Percentiles rank a stretch among this genome's conserved stretches.
Evolutionary conservation across 768 basidiomycete species (phyloP).

Genomic region (Lactarius quietus): DNA sequence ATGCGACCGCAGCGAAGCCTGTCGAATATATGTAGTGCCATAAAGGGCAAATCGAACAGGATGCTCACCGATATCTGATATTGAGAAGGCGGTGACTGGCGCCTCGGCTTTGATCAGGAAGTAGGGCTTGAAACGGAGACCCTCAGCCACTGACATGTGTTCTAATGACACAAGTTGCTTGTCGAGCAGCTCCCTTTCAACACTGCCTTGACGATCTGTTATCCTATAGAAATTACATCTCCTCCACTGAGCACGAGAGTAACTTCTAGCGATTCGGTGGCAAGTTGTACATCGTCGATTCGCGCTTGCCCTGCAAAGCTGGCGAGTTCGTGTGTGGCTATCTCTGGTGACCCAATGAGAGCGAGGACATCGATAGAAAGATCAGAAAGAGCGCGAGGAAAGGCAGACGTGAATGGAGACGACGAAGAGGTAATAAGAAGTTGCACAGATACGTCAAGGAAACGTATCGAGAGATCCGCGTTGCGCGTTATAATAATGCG

Average conservation of each 20-base stretch:
- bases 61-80: slow-evolving; percentile 69
- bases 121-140: slow-evolving; percentile 54
- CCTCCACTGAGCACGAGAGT: slow-evolving; percentile 53
- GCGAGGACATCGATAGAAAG: slow-evolving; percentile 51
- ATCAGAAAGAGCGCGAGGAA: slow-evolving; percentile 58
- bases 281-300: slow-evolving; percentile 47
- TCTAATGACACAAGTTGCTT: slow-evolving; percentile 52
- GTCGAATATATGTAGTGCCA: slow-evolving; percentile 5
- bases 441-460: slow-evolving; percentile 73
- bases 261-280: slow-evolving; percentile 55
- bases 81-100: slow-evolving; percentile 49
- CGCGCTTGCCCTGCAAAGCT: slow-evolving; percentile 31
- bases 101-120: slow-evolving; percentile 54
- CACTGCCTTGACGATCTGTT: slow-evolving; percentile 25
- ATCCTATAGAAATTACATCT: slow-evolving; percentile 53
- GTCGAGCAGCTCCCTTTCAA: slow-evolving; percentile 34
- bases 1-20: slow-evolving; percentile 80
- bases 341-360: slow-evolving; percentile 27
- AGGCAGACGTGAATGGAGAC: slow-evolving; percentile 54
- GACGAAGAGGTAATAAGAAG: slow-evolving; percentile 48
- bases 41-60: not conserved
- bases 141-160: slow-evolving; percentile 42
- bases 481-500: slow-evolving; percentile 64
- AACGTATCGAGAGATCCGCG: slow-evolving; percentile 59
- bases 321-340: slow-evolving; percentile 29